Conservation (phyloP, 768 basidiomycete species). For the Suillus tomentosus region DNA sequence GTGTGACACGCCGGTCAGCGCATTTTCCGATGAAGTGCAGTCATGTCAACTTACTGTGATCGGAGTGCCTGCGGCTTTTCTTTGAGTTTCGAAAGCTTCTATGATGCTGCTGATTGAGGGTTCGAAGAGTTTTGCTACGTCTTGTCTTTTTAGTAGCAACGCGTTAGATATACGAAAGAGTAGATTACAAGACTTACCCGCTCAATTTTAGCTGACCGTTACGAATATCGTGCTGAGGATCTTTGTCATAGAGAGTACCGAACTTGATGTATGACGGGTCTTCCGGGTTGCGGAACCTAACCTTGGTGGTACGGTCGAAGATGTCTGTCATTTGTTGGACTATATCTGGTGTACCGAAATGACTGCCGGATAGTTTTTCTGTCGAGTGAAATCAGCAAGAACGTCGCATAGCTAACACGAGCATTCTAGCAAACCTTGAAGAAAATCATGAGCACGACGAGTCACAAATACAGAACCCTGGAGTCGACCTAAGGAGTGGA, state of each 20-base stretch:
- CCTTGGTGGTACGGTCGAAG: slow-evolving; percentile 43
- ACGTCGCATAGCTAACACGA: not conserved
- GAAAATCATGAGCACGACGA: slow-evolving; percentile 32
- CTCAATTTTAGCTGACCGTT: slow-evolving; percentile 41
- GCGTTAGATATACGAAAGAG: not conserved
- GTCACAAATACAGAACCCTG: slow-evolving; percentile 45
- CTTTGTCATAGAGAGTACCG: slow-evolving; percentile 41
- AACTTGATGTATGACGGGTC: slow-evolving; percentile 45
- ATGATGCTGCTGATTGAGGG: slow-evolving; percentile 42
- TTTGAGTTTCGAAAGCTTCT: slow-evolving; percentile 37
- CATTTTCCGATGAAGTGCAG: not conserved
- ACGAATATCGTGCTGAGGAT: slow-evolving; percentile 39
- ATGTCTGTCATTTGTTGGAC: slow-evolving; percentile 36
- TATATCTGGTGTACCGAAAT: slow-evolving; percentile 34
- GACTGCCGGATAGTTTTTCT: slow-evolving; percentile 36
- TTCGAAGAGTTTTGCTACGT: slow-evolving; percentile 45
- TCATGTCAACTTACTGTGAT: slow-evolving; percentile 33
- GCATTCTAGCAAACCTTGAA: slow-evolving; percentile 31
- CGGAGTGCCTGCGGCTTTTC: slow-evolving; percentile 28
- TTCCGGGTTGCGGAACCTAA: slow-evolving; percentile 42
- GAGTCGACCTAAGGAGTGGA: slow-evolving; percentile 34
- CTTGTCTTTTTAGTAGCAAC: slow-evolving; percentile 25
- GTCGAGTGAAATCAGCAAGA: not conserved
- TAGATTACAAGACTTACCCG: slow-evolving; percentile 29
- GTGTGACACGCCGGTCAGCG: not conserved